Evolutionary conservation across 805 yeast species (phyloP).

Genomic region (Candida succiphila): DNA sequence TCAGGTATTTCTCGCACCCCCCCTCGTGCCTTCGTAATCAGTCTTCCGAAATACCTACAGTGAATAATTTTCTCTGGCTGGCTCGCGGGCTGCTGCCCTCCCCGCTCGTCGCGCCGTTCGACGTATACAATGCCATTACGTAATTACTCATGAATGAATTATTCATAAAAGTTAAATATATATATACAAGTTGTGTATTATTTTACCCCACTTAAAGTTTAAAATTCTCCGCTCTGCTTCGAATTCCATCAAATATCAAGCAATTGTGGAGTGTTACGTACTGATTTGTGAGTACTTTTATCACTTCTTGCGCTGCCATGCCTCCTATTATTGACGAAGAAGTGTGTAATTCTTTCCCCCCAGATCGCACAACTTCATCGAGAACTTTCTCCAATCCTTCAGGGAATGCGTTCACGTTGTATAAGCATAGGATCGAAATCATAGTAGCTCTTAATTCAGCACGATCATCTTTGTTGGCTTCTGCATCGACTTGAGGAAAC

Average conservation of each 20-base stretch:
- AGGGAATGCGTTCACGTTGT: slow-evolving; percentile 14
- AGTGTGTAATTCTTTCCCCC: slow-evolving; percentile 42
- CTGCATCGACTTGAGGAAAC: slow-evolving; percentile 9
- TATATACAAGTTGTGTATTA: too few species aligned
- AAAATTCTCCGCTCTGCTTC: slow-evolving; percentile 32
- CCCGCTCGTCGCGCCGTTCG: too few species aligned
- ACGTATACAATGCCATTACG: too few species aligned
- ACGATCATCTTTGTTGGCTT: slow-evolving; percentile 2
- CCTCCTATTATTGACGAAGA: slow-evolving; percentile 73
- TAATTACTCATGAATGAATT: too few species aligned
- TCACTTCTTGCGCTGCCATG: slow-evolving; percentile 72
- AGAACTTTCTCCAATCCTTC: slow-evolving; percentile 30
- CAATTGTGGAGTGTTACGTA: slow-evolving; percentile 70
- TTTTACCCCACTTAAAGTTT: too few species aligned
- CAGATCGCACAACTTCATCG: slow-evolving; percentile 28
- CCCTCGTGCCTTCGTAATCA: too few species aligned
- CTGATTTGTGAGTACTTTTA: slow-evolving; percentile 69
- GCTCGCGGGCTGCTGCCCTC: too few species aligned
- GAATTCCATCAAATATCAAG: slow-evolving; percentile 64
- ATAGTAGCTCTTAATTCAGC: slow-evolving; percentile 13
- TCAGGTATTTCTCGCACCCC: too few species aligned
- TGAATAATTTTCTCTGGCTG: too few species aligned
- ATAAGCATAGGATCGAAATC: slow-evolving; percentile 17
- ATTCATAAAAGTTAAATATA: too few species aligned
- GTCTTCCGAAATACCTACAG: too few species aligned